Conservation (phyloP, 1,139 yeast species). For the Taiozyma onychis region DNA sequence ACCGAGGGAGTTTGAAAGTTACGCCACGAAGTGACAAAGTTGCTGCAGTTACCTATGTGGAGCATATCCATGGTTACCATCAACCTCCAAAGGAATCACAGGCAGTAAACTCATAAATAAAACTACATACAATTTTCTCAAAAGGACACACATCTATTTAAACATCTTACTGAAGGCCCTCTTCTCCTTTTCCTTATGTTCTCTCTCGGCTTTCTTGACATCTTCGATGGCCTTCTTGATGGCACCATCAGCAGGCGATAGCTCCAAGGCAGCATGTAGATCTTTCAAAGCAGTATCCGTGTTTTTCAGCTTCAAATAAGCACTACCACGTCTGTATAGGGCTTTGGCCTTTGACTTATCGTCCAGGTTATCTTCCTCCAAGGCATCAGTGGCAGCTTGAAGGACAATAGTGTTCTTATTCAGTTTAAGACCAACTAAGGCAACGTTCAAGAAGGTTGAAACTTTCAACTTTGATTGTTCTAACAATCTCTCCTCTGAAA, state of each 20-base stretch:
- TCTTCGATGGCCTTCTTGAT: slow-evolving; percentile 62
- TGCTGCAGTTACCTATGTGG: not conserved
- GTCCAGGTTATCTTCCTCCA: slow-evolving; percentile 56
- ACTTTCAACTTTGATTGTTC: slow-evolving; percentile 48
- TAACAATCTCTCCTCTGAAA: slow-evolving; percentile 46
- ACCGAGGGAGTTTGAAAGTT: slow-evolving; percentile 9
- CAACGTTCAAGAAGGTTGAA: slow-evolving; percentile 63
- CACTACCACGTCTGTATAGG: slow-evolving; percentile 78
- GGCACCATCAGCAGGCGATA: slow-evolving; percentile 72
- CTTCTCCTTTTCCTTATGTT: slow-evolving; percentile 64
- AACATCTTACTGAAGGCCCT: slow-evolving; percentile 86
- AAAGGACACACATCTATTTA: slow-evolving; percentile 11
- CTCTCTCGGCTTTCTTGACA: slow-evolving; percentile 47
- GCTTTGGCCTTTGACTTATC: slow-evolving; percentile 79
- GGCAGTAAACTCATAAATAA: too few species aligned
- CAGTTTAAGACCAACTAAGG: slow-evolving; percentile 68
- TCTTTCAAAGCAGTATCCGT: slow-evolving; percentile 66
- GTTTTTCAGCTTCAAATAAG: slow-evolving; percentile 56
- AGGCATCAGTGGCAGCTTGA: slow-evolving; percentile 58
- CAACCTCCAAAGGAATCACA: too few species aligned
- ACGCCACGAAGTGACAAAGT: slow-evolving; percentile 4
- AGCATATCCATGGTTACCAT: not conserved
- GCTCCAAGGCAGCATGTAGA: slow-evolving; percentile 58
- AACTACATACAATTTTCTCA: too few species aligned
- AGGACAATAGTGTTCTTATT: slow-evolving; percentile 53